Conservation (phyloP, 805 yeast species). For the Suhomyces sp. region DNA sequence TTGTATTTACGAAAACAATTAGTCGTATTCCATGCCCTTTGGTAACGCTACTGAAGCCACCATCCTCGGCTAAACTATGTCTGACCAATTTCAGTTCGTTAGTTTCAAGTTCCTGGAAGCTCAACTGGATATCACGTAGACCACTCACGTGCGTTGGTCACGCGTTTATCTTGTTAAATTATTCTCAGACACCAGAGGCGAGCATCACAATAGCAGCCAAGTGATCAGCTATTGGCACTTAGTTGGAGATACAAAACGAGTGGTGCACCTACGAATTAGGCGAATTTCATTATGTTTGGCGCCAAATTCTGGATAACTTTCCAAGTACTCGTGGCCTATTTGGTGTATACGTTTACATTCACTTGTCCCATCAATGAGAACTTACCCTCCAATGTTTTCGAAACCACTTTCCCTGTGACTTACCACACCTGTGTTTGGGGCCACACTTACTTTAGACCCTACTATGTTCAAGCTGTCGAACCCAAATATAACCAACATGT, state of each 20-base stretch:
- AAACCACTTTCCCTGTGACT: conserved; percentile 2
- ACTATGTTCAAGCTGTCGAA: not conserved
- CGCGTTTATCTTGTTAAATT: not conserved
- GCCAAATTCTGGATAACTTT: not conserved
- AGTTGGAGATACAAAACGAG: not conserved
- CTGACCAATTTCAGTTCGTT: not conserved
- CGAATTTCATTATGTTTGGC: conserved; percentile 1
- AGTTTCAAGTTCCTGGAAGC: not conserved
- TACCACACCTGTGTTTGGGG: conserved; percentile 8
- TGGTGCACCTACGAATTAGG: not conserved
- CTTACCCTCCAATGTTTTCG: not conserved
- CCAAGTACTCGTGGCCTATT: conserved; percentile 1
- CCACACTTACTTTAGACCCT: conserved; percentile 6
- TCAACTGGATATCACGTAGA: not conserved
- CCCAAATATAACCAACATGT: not conserved
- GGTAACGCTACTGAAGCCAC: not conserved
- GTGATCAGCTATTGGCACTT: not conserved
- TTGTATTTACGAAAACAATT: not conserved
- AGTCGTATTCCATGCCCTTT: not conserved
- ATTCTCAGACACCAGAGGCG: not conserved
- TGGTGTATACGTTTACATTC: conserved; percentile 3
- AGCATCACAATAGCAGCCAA: not conserved
- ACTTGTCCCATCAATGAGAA: conserved; percentile 5
- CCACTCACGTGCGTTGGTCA: not conserved
- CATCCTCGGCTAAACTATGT: not conserved